Base-by-base conservation (phyloP, 352 stramenopile species). In the Phytopythium ostracodes region DNA sequence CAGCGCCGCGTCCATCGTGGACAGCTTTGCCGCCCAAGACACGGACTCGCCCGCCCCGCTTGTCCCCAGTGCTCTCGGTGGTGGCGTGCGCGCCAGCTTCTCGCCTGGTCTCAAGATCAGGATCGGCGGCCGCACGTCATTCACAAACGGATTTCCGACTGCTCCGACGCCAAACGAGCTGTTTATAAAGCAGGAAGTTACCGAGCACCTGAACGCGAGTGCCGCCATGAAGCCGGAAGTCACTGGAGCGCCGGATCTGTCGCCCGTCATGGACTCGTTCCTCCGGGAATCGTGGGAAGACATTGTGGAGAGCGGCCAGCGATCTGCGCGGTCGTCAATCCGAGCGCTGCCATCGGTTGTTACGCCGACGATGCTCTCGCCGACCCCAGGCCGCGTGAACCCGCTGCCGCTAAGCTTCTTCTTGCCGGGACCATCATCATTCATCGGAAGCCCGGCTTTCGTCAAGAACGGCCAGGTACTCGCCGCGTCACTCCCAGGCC, bases 191-290 rank as follows among this genome's bases (percentile, higher is more conserved):
- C 59, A 17, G 29, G 38, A 43, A 35, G 20, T 14, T 14, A 8
- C 25, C 24, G 29, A 31, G 17, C 7, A 1, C 22, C 31, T 40
- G 15, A 22, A 7, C 54, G 20, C 35, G 24, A 47, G 27, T 33
- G 53, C 25, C 5, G 56, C 56, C 40, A 81, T 84, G 59, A 85
- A 86, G 59, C 59, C 74, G 51, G 79, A 85, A 55, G 62, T 29
- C 5, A 3, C 15, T 17, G 22, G 24, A 20, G 64, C 68, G 33
- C 63, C 71, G 6, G 71, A 69, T 47, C 76, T 85, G 27, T 86
- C 78, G 22, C 76, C 80, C 2, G 56, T 75, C 36, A 84, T 88
- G 70, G 76, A 88, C 52, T 84, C 76, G 18, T 87, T 88, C 54
- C 63, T 88, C 36, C 72, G 71, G 0, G 80, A 88, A 29, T 76